Conservation (phyloP, 768 basidiomycete species). For the Pisolithus marmoratus region DNA sequence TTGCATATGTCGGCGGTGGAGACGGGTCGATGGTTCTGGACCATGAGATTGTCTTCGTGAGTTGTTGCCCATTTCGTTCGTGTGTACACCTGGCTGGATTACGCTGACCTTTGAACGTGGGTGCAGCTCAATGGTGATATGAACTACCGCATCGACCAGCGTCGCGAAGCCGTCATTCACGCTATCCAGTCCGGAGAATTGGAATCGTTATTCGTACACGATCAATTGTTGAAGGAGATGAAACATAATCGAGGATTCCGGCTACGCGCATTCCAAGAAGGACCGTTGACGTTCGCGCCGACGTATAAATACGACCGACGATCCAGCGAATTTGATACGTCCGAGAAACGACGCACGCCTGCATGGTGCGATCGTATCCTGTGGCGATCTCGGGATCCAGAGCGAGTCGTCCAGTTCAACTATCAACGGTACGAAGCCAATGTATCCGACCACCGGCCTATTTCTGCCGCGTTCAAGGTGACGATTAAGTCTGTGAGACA, state of each 20-base stretch:
- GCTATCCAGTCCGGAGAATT: slow-evolving; percentile 66
- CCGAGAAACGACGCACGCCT: slow-evolving; percentile 82
- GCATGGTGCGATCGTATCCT: slow-evolving; percentile 97
- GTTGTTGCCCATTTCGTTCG: slow-evolving; percentile 1
- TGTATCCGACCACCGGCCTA: slow-evolving; percentile 86
- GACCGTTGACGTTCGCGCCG: slow-evolving; percentile 75
- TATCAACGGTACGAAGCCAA: slow-evolving; percentile 84
- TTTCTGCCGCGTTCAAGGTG: slow-evolving; percentile 73
- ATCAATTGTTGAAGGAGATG: slow-evolving; percentile 90
- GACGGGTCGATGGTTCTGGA: slow-evolving; percentile 91
- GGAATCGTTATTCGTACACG: no score
- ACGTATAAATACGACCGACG: slow-evolving; percentile 94
- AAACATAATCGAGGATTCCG: slow-evolving; percentile 84
- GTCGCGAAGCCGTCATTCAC: slow-evolving; percentile 75
- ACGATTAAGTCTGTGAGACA: slow-evolving; percentile 67
- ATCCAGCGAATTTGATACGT: slow-evolving; percentile 76
- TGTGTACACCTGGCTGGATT: no score
- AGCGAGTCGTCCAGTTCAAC: slow-evolving; percentile 57
- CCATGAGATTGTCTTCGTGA: slow-evolving; percentile 88
- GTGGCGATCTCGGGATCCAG: slow-evolving; percentile 56
- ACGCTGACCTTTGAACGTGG: not conserved
- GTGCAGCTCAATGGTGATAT: slow-evolving; percentile 83
- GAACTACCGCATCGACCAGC: slow-evolving; percentile 94
- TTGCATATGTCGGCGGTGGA: slow-evolving; percentile 83
- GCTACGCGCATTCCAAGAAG: slow-evolving; percentile 77